Base-by-base conservation (phyloP, 192 early-diverging fungal species). In the Backusella liffmaniae region DNA sequence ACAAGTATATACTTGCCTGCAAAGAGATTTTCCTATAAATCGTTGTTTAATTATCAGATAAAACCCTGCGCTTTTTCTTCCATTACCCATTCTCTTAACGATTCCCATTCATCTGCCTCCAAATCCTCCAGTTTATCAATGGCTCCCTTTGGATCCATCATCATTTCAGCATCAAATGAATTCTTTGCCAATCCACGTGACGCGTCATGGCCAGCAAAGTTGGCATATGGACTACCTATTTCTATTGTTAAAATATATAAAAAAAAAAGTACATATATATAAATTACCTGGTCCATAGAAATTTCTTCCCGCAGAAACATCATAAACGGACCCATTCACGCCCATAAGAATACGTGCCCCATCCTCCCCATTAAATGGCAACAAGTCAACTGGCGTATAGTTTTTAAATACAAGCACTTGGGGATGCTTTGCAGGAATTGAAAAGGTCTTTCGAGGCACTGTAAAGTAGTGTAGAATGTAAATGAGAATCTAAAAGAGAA, bases 161-260 rank as follows among this genome's bases (percentile, higher is more conserved):
- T 73, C 85, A 97, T 88, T 5, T 86, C 86, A 44, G 75, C 83
- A 73, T 96, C 94, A 80, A 99, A 97, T 65, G 92, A 93, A 71
- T 93, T 87, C 79, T 96, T 92, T 34, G 96, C 94, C 70, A 99
- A 82, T 0, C 97, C 96, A 42, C 97, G 90, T 23, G 96, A 96
- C n/a, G 97, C 96, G 85, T 99, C 97, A 21, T 92, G 90, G 0
- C 97, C 97, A 13, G 95, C 92, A 91, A 98, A 99, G 86, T 96
- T 97, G 21, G 89, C 93, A 77, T 99, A 99, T 12, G 93, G 95
- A 7, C 96, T 95, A n/a, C 87, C 94, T 93, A 84, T 39, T 10
- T 39, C 7, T 39, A 39, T 39, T 39, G 7, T 39, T 23, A 23
- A 9, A 26, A 35, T 15, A 67, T 15, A 67, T 67, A 67, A 26